A percentile compares a stretch with the other conserved stretches of the same genome.
phyloP scores from a whole-genome alignment of 2,329 filamentous ascomycete species.

The Penicillium sclerotigenum region DNA sequence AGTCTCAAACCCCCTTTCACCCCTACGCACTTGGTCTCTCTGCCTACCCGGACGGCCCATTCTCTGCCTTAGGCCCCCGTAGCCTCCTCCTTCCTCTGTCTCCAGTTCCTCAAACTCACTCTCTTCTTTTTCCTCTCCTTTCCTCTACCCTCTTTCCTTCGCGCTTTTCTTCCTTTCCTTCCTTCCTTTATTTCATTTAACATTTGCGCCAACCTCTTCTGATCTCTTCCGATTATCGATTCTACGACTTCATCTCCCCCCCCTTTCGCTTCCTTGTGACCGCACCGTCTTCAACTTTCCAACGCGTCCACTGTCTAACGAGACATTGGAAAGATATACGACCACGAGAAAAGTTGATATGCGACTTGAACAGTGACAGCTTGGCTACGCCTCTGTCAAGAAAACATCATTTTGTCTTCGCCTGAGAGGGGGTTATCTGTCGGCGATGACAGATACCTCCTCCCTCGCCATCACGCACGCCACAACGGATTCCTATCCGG shows the following conservation, averaged over 20 bases:
- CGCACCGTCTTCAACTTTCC: not conserved
- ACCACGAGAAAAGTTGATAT: conserved; percentile 17
- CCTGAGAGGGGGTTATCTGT: conserved; percentile 48
- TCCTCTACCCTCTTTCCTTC: conserved; percentile 20
- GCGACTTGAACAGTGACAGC: conserved; percentile 21
- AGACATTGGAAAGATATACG: conserved; percentile 9
- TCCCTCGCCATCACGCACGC: conserved; percentile 49
- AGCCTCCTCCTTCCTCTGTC: conserved; percentile 23
- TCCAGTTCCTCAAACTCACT: conserved; percentile 21
- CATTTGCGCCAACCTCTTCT: conserved; percentile 6
- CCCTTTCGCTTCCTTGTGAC: conserved; percentile 14
- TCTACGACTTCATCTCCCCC: conserved; percentile 5
- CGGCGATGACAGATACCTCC: conserved; percentile 55
- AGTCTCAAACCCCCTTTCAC: conserved; percentile 13
- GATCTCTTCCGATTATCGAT: conserved; percentile 1
- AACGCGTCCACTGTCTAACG: conserved; percentile 16
- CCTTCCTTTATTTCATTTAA: conserved; percentile 14
- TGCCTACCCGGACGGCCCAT: conserved; percentile 18
- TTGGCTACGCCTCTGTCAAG: conserved; percentile 13
- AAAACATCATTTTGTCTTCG: conserved; percentile 28
- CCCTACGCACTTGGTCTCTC: conserved; percentile 5
- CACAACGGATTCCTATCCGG: conserved; percentile 46
- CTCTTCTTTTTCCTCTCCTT: conserved; percentile 25
- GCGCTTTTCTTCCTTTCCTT: conserved; percentile 15
- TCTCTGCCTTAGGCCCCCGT: conserved; percentile 26